These are phyloP conservation scores for Hirschioporus abietinus DNA, from an alignment of 768 basidiomycete species.

Conservation along the genomic window DNA sequence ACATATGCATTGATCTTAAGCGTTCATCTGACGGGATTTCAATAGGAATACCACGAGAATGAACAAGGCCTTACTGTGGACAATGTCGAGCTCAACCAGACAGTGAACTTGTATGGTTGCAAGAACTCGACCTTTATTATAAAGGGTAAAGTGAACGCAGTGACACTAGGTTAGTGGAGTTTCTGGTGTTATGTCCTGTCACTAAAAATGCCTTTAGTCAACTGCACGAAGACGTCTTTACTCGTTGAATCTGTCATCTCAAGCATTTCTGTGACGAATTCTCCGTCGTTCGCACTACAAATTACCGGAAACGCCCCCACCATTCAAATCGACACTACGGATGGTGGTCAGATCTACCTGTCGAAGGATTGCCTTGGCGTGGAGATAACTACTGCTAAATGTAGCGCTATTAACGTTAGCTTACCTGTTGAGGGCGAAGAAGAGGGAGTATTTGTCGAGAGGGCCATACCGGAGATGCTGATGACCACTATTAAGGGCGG, in stretches of 20 bases:
- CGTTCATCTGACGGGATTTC: background rate
- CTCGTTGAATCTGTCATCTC: slow-evolving; percentile 94
- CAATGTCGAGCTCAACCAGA: slow-evolving; percentile 72
- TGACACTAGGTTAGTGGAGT: slow-evolving; percentile 66
- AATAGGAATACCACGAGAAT: slow-evolving; percentile 89
- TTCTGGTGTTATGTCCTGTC: slow-evolving; percentile 2
- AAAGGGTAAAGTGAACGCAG: slow-evolving; percentile 93
- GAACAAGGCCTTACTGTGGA: slow-evolving; percentile 68
- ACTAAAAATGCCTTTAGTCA: slow-evolving; percentile 45
- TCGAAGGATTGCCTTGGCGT: slow-evolving; percentile 72
- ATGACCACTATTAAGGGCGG: slow-evolving; percentile 77
- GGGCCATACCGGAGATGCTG: slow-evolving; percentile 93
- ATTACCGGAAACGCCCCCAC: slow-evolving; percentile 88
- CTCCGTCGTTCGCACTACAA: slow-evolving; percentile 90
- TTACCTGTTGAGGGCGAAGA: slow-evolving; percentile 84
- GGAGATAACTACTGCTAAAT: slow-evolving; percentile 93
- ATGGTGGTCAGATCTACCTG: slow-evolving; percentile 92
- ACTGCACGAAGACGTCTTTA: slow-evolving; percentile 82
- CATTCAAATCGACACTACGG: slow-evolving; percentile 90
- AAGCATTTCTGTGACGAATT: slow-evolving; percentile 80
- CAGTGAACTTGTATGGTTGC: slow-evolving; percentile 86
- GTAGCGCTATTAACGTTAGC: slow-evolving; percentile 87
- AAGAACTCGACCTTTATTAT: slow-evolving; percentile 79
- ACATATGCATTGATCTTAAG: slow-evolving; percentile 1
- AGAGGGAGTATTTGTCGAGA: slow-evolving; percentile 87